Evolutionary conservation across 352 stramenopile species (phyloP).

Genomic region (Phytophthora pisi): DNA sequence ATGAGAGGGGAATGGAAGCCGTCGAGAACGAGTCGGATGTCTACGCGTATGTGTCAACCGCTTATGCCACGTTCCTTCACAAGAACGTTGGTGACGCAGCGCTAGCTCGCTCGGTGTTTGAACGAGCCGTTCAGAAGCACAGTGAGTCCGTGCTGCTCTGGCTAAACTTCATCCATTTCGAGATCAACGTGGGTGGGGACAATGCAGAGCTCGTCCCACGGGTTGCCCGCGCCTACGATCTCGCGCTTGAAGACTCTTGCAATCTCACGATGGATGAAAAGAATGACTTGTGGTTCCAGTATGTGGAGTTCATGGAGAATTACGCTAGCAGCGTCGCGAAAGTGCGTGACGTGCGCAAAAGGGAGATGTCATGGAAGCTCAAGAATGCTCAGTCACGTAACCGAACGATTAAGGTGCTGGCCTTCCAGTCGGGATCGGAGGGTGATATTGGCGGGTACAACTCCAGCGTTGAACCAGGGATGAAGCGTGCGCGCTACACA

Average conservation of each 20-base stretch:
- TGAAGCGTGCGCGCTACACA: constrained; percentile 65
- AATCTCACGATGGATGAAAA: constrained; percentile 72
- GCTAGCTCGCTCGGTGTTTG: constrained; percentile 49
- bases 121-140: constrained; percentile 49
- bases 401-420: constrained; percentile 60
- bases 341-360: constrained; percentile 58
- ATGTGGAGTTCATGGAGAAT: constrained; percentile 75
- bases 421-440: constrained; percentile 41
- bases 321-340: constrained; percentile 46
- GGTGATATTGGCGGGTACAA: constrained; percentile 36
- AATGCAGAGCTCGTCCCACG: constrained; percentile 42
- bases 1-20: constrained; percentile 55
- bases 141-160: constrained; percentile 61
- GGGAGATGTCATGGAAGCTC: constrained; percentile 70
- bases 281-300: constrained; percentile 83
- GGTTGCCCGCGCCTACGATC: constrained; percentile 53
- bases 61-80: constrained; percentile 66
- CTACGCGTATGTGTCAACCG: constrained; percentile 54
- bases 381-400: constrained; percentile 64
- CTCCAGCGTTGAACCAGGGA: constrained; percentile 40
- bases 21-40: constrained; percentile 48
- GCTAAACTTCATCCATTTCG: constrained; percentile 76
- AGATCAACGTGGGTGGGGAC: constrained; percentile 39
- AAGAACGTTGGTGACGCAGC: constrained; percentile 48
- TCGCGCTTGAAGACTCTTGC: constrained; percentile 55